Conservation (phyloP, 371 early-diverging fungal species). For the Funneliformis caledonium region DNA sequence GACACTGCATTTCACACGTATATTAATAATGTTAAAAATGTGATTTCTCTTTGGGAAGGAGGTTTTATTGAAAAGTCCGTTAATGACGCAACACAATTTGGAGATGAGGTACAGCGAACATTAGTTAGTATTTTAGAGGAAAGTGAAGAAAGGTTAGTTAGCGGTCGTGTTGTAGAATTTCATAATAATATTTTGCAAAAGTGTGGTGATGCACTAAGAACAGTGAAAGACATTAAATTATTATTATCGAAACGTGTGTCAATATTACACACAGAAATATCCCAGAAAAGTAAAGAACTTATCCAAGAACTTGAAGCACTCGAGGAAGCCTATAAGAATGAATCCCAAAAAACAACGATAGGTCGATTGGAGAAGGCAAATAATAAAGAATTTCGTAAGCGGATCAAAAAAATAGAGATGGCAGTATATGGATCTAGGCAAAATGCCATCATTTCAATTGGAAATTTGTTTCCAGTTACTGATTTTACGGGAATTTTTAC, state of each 20-base stretch:
- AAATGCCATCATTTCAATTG: background rate
- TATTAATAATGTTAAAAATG: conserved; percentile 18
- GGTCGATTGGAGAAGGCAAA: conserved; percentile 63
- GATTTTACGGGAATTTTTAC: conserved; percentile 60
- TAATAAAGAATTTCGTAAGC: conserved; percentile 70
- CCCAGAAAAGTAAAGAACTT: conserved; percentile 51
- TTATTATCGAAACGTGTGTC: conserved; percentile 44
- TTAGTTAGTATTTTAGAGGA: background rate
- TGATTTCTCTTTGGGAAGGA: conserved; percentile 18
- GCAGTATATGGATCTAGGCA: conserved; percentile 29
- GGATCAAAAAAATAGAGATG: conserved; percentile 64
- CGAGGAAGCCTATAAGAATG: conserved; percentile 49
- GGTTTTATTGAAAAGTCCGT: conserved; percentile 7
- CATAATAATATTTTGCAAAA: conserved; percentile 4
- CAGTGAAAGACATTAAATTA: conserved; percentile 11
- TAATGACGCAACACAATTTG: conserved; percentile 3
- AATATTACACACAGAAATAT: conserved; percentile 46
- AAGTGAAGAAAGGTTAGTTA: background rate
- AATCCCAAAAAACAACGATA: conserved; percentile 54
- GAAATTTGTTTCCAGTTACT: conserved; percentile 44
- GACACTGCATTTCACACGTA: conserved; percentile 21
- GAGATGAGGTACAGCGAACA: background rate
- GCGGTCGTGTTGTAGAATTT: background rate
- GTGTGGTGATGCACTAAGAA: background rate
- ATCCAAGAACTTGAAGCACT: conserved; percentile 57